Evolutionary conservation across 305 asterid genomes (phyloP).

Genomic region (Rubia peregrina): DNA sequence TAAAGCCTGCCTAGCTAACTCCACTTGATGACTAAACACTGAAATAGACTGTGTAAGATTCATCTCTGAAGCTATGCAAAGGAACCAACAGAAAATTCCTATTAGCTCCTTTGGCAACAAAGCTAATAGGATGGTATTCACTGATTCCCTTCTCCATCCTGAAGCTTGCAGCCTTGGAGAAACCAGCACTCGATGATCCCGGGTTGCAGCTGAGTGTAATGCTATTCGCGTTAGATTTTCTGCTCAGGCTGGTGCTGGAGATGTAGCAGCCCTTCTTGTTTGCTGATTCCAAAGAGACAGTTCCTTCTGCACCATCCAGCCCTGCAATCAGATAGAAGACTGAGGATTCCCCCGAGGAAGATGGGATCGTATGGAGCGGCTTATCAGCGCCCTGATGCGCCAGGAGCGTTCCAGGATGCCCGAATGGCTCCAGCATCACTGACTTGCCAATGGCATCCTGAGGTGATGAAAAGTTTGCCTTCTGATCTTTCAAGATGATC

Average conservation of each 20-base stretch:
- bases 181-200: constrained; percentile 23
- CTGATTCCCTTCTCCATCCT: constrained; percentile 35
- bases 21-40: constrained; percentile 24
- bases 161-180: constrained; percentile 47
- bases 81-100: constrained; percentile 57
- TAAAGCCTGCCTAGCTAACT: not conserved
- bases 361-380: constrained; percentile 27
- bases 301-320: constrained; percentile 34
- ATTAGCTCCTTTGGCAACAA: constrained; percentile 57
- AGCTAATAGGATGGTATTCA: constrained; percentile 59
- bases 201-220: constrained; percentile 36
- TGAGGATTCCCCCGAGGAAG: constrained; percentile 24
- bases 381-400: constrained; percentile 38
- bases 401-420: constrained; percentile 46
- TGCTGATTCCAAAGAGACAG: constrained; percentile 51
- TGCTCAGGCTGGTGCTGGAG: constrained; percentile 22
- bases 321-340: constrained; percentile 44
- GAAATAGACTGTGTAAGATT: constrained; percentile 74
- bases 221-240: constrained; percentile 15
- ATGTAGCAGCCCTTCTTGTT: constrained; percentile 44
- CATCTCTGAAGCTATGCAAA: constrained; percentile 61
- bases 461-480: constrained; percentile 21
- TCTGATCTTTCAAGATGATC: constrained; percentile 26
- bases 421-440: constrained; percentile 57
- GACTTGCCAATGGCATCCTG: constrained; percentile 32